Base-by-base conservation (phyloP, 805 yeast species). In the Candida taoyuanica region DNA sequence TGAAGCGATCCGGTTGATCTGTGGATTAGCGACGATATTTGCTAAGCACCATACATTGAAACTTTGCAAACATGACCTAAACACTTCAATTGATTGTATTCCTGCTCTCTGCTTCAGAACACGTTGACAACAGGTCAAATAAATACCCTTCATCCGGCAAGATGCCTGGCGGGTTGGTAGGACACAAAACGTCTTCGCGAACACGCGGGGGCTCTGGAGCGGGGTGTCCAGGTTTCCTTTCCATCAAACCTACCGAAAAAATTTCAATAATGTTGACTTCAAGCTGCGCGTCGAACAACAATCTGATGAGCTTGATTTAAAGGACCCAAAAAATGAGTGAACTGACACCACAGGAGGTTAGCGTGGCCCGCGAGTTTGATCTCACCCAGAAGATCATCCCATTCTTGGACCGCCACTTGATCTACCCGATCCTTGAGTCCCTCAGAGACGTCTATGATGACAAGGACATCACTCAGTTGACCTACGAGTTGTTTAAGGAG, bases 321-420 rank as follows among this genome's bases (percentile, higher is more conserved):
- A n/a, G n/a, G n/a, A 16, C 29, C 17, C 14, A 23, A 17, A 24
- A n/a, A n/a, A 53, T 55, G 59, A 35, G 50, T 39, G 56, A 49
- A 27, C 29, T 53, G 31, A 39, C 60, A 21, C 44, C 52, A 9
- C 53, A 54, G 25, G 71, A 70, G 48, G 50, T 65, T 29, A 68
- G 55, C 32, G 54, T 67, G 37, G 75, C 75, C 17, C 65, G 67
- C 44, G 55, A 70, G 47, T 72, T 71, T 56, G 83, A 78, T 49
- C 59, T 78, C 53, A 73, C 81, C 8, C 62, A 64, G 36, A 70
- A 71, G 56, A 58, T 79, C 44, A 62, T 73, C 44, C 76, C 76
- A 31, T 79, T 75, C 51, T 59, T 80, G 50, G 86, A 80, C 60
- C 69, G 83, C 44, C 82, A 77, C 50, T 60, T 80, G 55, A 63